Conservation (phyloP, 148 eudicot genomes). For the Rhododendron mucronatum region DNA sequence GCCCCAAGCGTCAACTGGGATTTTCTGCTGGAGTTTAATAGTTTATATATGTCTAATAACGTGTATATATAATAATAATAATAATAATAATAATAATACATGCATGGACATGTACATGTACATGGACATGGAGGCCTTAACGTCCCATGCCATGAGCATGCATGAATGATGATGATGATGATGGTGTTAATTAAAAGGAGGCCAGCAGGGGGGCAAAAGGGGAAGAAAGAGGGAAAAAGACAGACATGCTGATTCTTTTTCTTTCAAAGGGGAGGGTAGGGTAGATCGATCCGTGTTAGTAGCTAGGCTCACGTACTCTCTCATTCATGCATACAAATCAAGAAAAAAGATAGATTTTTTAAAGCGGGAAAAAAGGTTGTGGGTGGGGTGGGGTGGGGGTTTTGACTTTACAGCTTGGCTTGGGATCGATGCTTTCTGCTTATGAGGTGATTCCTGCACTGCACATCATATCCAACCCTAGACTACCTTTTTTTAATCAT, state of each 20-base stretch:
- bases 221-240: constrained; percentile 14
- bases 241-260: constrained; percentile 27
- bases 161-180: not conserved
- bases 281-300: constrained; percentile 14
- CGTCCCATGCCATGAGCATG: not conserved
- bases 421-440: not conserved
- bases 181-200: not conserved
- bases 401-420: constrained; percentile 11
- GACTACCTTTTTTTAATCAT: not conserved
- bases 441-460: not conserved
- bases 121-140: not conserved
- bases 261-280: not conserved
- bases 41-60: not conserved
- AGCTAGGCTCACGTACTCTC: constrained; percentile 3
- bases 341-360: not conserved
- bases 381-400: constrained; percentile 11
- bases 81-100: too few species aligned
- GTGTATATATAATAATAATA: not conserved
- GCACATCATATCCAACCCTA: not conserved
- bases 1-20: not conserved
- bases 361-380: not conserved
- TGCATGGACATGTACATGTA: not conserved
- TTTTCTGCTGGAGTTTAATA: not conserved
- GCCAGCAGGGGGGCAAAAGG: not conserved
- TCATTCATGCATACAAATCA: constrained; percentile 8